Conservation (phyloP, 2,329 filamentous ascomycete species). For the Zymoseptoria tritici region DNA sequence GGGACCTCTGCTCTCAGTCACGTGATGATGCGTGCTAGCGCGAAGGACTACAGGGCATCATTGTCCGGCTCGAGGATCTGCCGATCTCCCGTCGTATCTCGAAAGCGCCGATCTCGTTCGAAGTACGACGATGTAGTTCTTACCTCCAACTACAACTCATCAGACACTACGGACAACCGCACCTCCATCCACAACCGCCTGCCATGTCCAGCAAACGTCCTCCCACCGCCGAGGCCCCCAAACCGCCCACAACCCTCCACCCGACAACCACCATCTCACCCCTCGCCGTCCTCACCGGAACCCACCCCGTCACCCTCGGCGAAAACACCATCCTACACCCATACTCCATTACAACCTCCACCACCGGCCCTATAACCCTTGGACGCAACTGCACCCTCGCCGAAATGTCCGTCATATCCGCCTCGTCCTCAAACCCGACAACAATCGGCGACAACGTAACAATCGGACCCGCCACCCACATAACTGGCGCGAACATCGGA, state of each 20-base stretch:
- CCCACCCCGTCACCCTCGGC: conserved; percentile 69
- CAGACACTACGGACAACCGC: background rate
- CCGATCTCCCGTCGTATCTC: no score
- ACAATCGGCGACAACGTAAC: conserved; percentile 37
- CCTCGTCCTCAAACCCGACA: conserved; percentile 27
- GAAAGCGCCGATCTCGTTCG: no score
- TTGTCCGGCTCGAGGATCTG: no score
- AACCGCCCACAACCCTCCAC: conserved; percentile 38
- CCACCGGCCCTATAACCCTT: conserved; percentile 36
- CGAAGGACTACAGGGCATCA: no score
- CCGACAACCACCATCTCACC: conserved; percentile 42
- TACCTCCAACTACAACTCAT: no score
- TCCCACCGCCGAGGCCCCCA: background rate
- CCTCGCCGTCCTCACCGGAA: conserved; percentile 53
- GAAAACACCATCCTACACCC: conserved; percentile 80
- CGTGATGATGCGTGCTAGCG: background rate
- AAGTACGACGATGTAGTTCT: no score
- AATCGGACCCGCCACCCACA: conserved; percentile 37
- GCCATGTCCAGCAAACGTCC: background rate
- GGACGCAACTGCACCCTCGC: conserved; percentile 61
- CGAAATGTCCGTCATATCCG: conserved; percentile 49
- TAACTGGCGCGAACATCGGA: conserved; percentile 29
- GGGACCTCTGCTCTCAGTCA: background rate
- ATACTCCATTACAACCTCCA: conserved; percentile 50
- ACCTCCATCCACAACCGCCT: background rate